Base-by-base conservation (phyloP, 805 yeast genomes). In the Starmera dryadoides region DNA sequence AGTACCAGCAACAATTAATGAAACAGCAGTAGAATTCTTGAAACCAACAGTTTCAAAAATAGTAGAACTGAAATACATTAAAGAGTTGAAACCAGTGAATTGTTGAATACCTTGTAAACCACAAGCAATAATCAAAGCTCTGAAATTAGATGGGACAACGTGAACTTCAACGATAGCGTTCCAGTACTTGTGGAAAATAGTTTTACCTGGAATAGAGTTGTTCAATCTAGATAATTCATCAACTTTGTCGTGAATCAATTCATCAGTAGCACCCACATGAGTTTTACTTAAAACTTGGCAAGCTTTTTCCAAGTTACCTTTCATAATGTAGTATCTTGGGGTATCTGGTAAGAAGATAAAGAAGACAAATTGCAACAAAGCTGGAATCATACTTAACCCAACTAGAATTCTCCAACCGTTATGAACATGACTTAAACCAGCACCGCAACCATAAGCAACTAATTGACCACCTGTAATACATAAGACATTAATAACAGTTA, bases 41-140 rank as follows among this genome's bases (percentile, higher is more conserved):
- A 89, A 91, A 3, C 98, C 98, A 39, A 89, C 86, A 33, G 89
- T 79, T 60, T 88, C 81, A 56, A 93, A 93, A 49, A 93, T 83
- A 2, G 97, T 89, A 28, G 95, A 80, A 36, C 95, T 83, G 63
- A 89, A 91, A 67, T 93, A 91, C 95, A 91, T 86, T 52, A 91
- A 73, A 6, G 97, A 86, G 65, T 91, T 93, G 77, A 91, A 91
- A 48, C 98, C 98, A 15, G 95, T 84, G 53, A 91, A 87, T 64
- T 91, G 98, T 68, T 91, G 98, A 54, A 93, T 83, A 42, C 95
- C 96, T 64, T 93, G 98, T 48, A 91, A 66, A 26, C 94, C 96
- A 68, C 96, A 88, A 10, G 91, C 93, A 53, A 91, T 79, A 26
- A 89, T 68, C 44, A 93, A 72, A 6, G 96, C 98, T 55, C 98